These are phyloP conservation scores for Daedaleopsis nitida DNA, from an alignment of 768 basidiomycete species.

Conservation along the genomic window DNA sequence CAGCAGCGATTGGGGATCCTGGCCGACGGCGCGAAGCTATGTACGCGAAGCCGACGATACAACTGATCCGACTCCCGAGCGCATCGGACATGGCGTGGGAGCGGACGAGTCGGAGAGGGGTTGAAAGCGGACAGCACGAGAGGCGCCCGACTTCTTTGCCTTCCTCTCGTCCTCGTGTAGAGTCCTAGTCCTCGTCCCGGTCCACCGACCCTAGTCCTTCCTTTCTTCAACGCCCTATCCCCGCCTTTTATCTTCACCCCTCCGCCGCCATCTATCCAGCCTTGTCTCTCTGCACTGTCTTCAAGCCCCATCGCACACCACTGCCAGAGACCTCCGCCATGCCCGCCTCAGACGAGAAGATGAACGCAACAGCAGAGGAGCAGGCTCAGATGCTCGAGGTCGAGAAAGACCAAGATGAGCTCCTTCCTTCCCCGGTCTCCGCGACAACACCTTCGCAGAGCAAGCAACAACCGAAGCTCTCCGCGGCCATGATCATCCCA, in stretches of 20 bases:
- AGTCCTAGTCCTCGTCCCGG: constrained; percentile 1
- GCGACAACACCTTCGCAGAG: constrained; percentile 39
- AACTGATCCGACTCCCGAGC: too few species aligned
- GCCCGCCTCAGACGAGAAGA: constrained; percentile 13
- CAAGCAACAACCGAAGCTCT: constrained; percentile 50
- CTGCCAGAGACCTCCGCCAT: not conserved
- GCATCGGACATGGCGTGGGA: too few species aligned
- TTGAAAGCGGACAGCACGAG: not conserved
- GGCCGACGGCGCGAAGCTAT: too few species aligned
- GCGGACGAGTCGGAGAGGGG: not conserved
- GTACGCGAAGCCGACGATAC: too few species aligned
- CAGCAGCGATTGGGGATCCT: too few species aligned
- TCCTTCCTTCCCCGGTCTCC: constrained; percentile 63
- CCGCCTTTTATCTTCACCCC: not conserved
- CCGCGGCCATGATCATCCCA: constrained; percentile 77
- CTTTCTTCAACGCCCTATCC: constrained; percentile 4
- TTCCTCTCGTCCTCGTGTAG: constrained; percentile 4
- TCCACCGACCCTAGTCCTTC: constrained; percentile 18
- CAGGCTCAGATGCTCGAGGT: constrained; percentile 29
- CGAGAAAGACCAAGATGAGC: constrained; percentile 22
- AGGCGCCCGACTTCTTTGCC: not conserved
- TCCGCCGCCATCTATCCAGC: not conserved
- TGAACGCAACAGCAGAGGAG: constrained; percentile 8
- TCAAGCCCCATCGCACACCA: not conserved
- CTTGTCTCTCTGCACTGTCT: not conserved